Conservation (phyloP, 2,329 filamentous ascomycete genomes). For the Fusarium subglutinans region DNA sequence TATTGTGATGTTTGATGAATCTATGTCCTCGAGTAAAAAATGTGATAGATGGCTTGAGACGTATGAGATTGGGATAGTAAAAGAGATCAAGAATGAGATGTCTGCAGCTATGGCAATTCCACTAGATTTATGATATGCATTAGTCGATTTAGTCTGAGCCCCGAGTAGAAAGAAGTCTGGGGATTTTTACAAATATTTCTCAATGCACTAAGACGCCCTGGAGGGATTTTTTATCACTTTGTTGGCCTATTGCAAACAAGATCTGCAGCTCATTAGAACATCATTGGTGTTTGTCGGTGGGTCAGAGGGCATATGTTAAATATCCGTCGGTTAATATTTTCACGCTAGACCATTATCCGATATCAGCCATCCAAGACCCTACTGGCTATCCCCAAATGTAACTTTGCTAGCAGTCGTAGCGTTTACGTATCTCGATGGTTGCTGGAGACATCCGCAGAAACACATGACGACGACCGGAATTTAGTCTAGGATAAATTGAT, state of each 20-base stretch:
- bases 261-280: background rate
- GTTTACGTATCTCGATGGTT: fast-evolving
- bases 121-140: no score
- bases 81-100: background rate
- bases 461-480: fast-evolving
- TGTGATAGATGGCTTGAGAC: no score
- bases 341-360: no score
- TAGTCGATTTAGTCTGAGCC: no score
- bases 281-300: background rate
- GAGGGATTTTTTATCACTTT: background rate
- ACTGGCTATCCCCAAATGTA: background rate
- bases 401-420: no score
- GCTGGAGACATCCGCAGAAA: no score
- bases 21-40: fast-evolving
- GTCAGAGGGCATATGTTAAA: background rate
- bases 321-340: background rate
- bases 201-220: no score
- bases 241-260: background rate
- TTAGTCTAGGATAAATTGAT: no score
- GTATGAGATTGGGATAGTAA: background rate
- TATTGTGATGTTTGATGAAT: background rate
- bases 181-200: background rate
- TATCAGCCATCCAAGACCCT: background rate
- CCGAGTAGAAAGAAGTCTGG: no score
- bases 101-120: background rate